These are phyloP conservation scores for Diatrype stigma DNA, from an alignment of 2,329 filamentous ascomycete species.

Conservation along the genomic window DNA sequence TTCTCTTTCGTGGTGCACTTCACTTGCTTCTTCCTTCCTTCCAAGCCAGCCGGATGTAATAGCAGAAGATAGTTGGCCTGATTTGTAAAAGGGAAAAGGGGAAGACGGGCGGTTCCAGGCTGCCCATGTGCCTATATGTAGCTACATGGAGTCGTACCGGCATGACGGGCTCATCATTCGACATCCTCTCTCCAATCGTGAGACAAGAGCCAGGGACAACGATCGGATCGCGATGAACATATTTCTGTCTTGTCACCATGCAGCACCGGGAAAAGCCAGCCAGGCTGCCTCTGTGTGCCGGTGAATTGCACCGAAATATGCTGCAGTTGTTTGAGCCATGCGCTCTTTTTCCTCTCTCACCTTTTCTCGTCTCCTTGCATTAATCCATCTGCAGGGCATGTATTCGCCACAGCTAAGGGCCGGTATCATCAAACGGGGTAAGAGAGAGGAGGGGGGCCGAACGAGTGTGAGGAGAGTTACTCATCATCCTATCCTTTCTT, in stretches of 20 bases:
- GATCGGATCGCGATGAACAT: background rate
- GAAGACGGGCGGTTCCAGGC: background rate
- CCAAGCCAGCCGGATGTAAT: background rate
- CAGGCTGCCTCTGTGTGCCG: background rate
- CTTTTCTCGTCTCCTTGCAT: no score
- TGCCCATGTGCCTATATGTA: background rate
- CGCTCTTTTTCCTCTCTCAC: background rate
- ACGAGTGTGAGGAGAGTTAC: no score
- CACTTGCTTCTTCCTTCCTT: background rate
- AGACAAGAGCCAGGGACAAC: no score
- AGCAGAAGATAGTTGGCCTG: background rate
- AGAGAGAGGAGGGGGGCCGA: no score
- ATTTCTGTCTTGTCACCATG: background rate
- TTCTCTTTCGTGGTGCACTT: background rate
- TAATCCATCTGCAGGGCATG: no score
- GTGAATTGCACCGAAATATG: background rate
- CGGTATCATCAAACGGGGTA: no score
- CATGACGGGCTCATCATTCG: background rate
- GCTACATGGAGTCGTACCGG: background rate
- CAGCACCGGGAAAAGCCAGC: background rate
- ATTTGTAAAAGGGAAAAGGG: background rate
- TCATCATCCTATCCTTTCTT: no score
- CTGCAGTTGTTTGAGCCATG: background rate
- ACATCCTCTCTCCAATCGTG: background rate
- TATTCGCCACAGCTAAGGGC: no score